These are phyloP conservation scores for Diaporthe citriasiana DNA, from an alignment of 2,329 filamentous ascomycete genomes.

Conservation along the genomic window DNA sequence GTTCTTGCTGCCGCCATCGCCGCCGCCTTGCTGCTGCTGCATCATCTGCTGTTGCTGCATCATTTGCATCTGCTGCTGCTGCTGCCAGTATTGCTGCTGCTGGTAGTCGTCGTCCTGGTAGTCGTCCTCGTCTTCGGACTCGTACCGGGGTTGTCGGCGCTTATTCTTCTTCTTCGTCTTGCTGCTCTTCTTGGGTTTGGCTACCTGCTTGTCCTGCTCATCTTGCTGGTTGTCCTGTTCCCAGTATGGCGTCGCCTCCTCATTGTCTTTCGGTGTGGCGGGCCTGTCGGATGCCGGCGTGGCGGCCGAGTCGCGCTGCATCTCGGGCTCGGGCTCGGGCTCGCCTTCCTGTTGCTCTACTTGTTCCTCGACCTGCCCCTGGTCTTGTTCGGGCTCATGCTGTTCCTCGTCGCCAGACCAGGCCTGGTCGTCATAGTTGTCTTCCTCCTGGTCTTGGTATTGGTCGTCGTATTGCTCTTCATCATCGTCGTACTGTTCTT, in stretches of 20 bases:
- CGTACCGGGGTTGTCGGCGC: slow-evolving; percentile 37
- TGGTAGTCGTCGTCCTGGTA: slow-evolving; percentile 46
- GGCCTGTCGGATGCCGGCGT: slow-evolving; percentile 49
- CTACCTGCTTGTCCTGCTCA: slow-evolving; percentile 47
- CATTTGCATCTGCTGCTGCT: slow-evolving; percentile 46
- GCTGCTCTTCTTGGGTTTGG: slow-evolving; percentile 45
- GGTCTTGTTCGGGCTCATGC: slow-evolving; percentile 42
- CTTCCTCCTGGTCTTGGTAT: slow-evolving; percentile 39
- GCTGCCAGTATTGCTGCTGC: slow-evolving; percentile 45
- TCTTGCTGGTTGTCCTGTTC: slow-evolving; percentile 46
- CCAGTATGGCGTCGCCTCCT: slow-evolving; percentile 49
- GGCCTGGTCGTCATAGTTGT: slow-evolving; percentile 40
- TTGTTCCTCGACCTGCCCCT: slow-evolving; percentile 44
- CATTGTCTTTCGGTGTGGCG: slow-evolving; percentile 51
- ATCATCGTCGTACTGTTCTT: slow-evolving; percentile 41
- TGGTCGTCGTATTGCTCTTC: slow-evolving; percentile 36
- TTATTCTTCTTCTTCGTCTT: slow-evolving; percentile 43
- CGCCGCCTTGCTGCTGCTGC: slow-evolving; percentile 51
- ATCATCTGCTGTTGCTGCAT: slow-evolving; percentile 50
- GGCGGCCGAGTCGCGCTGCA: slow-evolving; percentile 68
- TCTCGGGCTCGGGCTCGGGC: slow-evolving; percentile 71
- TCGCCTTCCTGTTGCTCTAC: slow-evolving; percentile 50
- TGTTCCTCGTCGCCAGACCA: slow-evolving; percentile 41
- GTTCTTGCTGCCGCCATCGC: slow-evolving; percentile 63
- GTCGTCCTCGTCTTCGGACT: slow-evolving; percentile 41